These are phyloP conservation scores for Kitagawia praeruptora DNA, from an alignment of 129 eudicot species.

Conservation along the genomic window DNA sequence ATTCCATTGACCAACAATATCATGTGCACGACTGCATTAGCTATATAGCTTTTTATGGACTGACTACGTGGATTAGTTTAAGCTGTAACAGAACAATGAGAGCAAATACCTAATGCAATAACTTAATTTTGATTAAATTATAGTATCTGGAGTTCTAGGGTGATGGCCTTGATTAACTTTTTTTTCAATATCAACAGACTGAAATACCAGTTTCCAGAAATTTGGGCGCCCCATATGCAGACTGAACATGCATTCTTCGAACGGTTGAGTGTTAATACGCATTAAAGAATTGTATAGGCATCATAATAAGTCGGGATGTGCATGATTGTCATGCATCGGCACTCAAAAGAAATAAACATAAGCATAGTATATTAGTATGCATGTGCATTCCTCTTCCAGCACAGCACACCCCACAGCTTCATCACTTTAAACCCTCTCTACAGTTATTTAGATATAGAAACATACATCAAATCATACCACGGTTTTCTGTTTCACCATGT, in stretches of 20 bases:
- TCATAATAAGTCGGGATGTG: neutral
- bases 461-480: neutral
- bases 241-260: neutral
- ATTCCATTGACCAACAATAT: neutral
- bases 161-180: neutral
- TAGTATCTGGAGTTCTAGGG: neutral
- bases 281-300: no score
- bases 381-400: neutral
- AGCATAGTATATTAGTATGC: neutral
- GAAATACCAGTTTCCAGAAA: neutral
- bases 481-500: neutral
- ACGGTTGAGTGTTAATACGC: neutral
- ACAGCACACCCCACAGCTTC: neutral
- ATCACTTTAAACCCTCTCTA: neutral
- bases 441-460: neutral
- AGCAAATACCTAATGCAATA: neutral
- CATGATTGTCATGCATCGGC: neutral
- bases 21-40: neutral
- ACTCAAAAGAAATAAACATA: no score
- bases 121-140: no score
- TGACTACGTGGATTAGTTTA: neutral
- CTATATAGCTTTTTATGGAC: neutral
- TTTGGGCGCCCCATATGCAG: neutral
- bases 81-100: neutral
- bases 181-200: neutral